These are phyloP conservation scores for Helianthus annuus DNA, from an alignment of 129 eudicot genomes.

Conservation along the genomic window DNA sequence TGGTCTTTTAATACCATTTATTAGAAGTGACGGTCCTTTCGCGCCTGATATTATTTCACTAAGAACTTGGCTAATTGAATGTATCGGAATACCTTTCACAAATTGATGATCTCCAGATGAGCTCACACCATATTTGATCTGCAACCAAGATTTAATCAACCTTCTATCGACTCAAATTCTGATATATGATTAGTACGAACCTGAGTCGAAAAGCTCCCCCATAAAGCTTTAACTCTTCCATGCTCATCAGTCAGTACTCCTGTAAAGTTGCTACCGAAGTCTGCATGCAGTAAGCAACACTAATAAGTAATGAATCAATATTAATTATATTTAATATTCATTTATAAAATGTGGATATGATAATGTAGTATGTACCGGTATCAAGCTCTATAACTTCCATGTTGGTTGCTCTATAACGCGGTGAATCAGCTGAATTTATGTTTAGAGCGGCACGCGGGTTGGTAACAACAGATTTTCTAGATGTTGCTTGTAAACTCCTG, in stretches of 20 bases:
- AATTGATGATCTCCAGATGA: constrained; percentile 88
- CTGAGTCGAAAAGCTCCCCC: constrained; percentile 97
- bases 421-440: constrained; percentile 79
- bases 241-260: constrained; percentile 81
- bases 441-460: constrained; percentile 84
- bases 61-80: constrained; percentile 70
- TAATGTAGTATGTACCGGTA: neutral
- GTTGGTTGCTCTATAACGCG: constrained; percentile 91
- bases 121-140: constrained; percentile 69
- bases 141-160: constrained; percentile 33
- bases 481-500: constrained; percentile 86
- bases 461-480: constrained; percentile 89
- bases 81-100: constrained; percentile 83
- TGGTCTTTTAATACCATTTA: constrained; percentile 80
- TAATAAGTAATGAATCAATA: constrained; percentile 12
- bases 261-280: constrained; percentile 90
- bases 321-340: neutral
- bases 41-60: constrained; percentile 66
- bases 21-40: constrained; percentile 65
- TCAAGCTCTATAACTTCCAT: constrained; percentile 85
- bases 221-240: constrained; percentile 91
- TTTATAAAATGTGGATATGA: constrained; percentile 4
- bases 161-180: constrained; percentile 24
- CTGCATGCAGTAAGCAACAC: constrained; percentile 42
- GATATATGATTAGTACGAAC: constrained; percentile 42